Conservation (phyloP, 2,329 filamentous ascomycete species). For the Neopestalotiopsis rosae region DNA sequence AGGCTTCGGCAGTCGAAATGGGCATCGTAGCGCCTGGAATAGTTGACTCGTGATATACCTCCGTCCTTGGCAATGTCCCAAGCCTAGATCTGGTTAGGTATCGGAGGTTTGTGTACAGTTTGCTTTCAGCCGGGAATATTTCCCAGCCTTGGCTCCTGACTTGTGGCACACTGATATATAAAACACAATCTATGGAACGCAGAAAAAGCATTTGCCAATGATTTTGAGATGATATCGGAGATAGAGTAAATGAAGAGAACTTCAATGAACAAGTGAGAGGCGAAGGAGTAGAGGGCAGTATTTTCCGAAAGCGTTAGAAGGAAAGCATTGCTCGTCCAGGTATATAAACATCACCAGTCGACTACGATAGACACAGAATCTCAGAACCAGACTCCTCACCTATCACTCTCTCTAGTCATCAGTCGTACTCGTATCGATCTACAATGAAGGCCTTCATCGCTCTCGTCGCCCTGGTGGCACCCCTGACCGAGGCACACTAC, state of each 20-base stretch:
- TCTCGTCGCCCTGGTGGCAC: slow-evolving; percentile 6
- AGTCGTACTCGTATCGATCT: too few species aligned
- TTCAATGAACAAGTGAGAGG: not conserved
- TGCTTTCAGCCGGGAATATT: not conserved
- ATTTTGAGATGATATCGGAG: not conserved
- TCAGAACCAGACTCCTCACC: not conserved
- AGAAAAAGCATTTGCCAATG: not conserved
- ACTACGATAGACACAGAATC: not conserved
- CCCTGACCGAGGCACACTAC: slow-evolving; percentile 15
- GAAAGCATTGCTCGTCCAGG: not conserved
- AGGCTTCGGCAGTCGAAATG: not conserved
- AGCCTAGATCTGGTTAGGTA: not conserved
- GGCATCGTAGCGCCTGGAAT: not conserved
- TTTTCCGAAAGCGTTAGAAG: not conserved
- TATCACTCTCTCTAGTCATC: not conserved
- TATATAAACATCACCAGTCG: not conserved
- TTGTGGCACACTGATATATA: not conserved
- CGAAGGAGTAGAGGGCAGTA: not conserved
- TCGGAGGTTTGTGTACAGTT: not conserved
- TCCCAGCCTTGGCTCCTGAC: not conserved
- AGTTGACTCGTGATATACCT: not conserved
- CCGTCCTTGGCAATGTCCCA: not conserved
- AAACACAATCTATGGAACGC: not conserved
- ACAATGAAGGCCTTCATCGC: slow-evolving; percentile 12
- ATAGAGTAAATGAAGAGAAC: not conserved